phyloP scores from a whole-genome alignment of 225 moss, liverwort and hornwort genomes.

The Pseudisothecium myosuroides region DNA sequence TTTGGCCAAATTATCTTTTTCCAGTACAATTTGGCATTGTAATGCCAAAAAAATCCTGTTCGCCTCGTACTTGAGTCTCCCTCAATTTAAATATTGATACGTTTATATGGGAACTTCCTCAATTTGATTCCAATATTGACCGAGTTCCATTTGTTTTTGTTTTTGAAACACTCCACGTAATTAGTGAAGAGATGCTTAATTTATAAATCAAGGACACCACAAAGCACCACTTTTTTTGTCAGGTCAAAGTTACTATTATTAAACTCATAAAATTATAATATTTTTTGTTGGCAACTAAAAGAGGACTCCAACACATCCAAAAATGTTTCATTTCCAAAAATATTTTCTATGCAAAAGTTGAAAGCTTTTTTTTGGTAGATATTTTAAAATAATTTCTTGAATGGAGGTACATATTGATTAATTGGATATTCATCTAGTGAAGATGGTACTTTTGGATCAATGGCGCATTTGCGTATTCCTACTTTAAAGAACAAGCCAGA shows the following conservation, averaged over 20 bases:
- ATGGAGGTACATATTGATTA: background rate
- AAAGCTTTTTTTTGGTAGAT: background rate
- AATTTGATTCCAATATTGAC: background rate
- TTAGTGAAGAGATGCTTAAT: background rate
- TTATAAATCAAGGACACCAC: too few species aligned
- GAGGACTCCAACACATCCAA: rapidly evolving
- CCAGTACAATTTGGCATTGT: too few species aligned
- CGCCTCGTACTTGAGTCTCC: background rate
- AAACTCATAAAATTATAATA: background rate
- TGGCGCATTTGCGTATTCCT: background rate
- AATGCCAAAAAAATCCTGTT: too few species aligned
- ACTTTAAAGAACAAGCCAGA: rapidly evolving
- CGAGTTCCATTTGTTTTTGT: background rate
- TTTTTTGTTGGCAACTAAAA: background rate
- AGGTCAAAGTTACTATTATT: background rate
- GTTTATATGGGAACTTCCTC: background rate
- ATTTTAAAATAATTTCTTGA: rapidly evolving
- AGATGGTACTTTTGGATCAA: background rate
- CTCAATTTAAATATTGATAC: too few species aligned
- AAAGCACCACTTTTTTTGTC: background rate
- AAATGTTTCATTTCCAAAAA: background rate
- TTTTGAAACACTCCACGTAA: background rate
- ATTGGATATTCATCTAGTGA: background rate
- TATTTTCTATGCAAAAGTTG: background rate
- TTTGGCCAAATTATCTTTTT: too few species aligned